phyloP scores from a whole-genome alignment of 768 basidiomycete species.

The Lactarius hengduanensis region DNA sequence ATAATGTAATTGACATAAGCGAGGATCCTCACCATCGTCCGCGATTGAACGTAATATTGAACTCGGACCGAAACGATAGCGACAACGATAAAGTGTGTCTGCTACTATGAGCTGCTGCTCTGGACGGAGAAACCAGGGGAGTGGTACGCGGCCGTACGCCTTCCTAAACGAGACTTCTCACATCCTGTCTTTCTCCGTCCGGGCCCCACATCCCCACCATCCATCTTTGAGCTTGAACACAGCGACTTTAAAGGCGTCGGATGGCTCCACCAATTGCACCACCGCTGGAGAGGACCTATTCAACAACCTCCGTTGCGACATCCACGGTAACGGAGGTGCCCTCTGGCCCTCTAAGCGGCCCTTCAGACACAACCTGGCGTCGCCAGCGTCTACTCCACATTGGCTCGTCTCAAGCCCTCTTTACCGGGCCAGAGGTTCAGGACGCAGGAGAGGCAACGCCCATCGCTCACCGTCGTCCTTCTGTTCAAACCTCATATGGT shows the following conservation, averaged over 20 bases:
- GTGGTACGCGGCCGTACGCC: too few relatives aligned
- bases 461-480: constrained; percentile 33
- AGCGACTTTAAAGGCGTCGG: background rate
- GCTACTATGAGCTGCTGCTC: background rate
- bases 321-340: constrained; percentile 27
- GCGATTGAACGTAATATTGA: background rate
- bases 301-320: background rate
- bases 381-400: constrained; percentile 59
- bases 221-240: background rate
- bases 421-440: constrained; percentile 19
- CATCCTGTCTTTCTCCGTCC: background rate
- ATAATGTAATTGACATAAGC: too few relatives aligned
- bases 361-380: constrained; percentile 59
- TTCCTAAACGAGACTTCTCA: constrained; percentile 3
- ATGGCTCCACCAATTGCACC: background rate
- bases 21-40: too few relatives aligned
- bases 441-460: constrained; percentile 38
- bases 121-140: background rate
- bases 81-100: background rate
- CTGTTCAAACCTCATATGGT: constrained; percentile 51
- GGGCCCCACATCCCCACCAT: too few relatives aligned
- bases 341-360: constrained; percentile 44
- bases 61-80: background rate
- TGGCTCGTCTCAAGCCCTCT: constrained; percentile 35
- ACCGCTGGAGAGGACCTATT: constrained; percentile 3